Evolutionary conservation across 2,329 filamentous ascomycete genomes (phyloP).

Genomic region (Exophiala viscosa): DNA sequence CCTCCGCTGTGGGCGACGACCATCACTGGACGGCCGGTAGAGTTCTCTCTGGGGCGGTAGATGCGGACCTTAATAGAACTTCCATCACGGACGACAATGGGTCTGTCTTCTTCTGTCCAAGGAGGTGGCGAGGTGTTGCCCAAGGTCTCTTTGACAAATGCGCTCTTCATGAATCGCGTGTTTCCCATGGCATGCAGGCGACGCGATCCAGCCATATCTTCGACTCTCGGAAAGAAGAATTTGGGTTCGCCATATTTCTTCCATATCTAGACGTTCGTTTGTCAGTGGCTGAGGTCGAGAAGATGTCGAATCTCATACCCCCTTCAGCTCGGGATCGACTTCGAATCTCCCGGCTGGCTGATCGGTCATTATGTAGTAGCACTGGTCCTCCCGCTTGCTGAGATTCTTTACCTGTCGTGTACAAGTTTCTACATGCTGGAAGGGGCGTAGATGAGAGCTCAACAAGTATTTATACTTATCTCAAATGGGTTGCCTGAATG

Average conservation of each 20-base stretch:
- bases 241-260: constrained; percentile 13
- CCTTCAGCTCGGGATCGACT: constrained; percentile 13
- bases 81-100: constrained; percentile 6
- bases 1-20: constrained; percentile 16
- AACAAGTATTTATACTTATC: too few relatives aligned
- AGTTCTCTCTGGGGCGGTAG: constrained; percentile 6
- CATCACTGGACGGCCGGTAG: constrained; percentile 10
- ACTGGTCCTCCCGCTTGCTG: too few relatives aligned
- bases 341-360: background rate
- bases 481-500: too few relatives aligned
- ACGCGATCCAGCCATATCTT: constrained; percentile 12
- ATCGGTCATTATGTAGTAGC: constrained; percentile 1
- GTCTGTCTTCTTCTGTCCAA: constrained; percentile 16
- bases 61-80: constrained; percentile 10
- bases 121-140: background rate
- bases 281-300: background rate
- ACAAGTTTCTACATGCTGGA: too few relatives aligned
- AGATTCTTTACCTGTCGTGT: too few relatives aligned
- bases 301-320: background rate
- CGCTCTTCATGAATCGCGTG: constrained; percentile 18
- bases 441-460: too few relatives aligned
- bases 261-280: constrained; percentile 11
- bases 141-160: constrained; percentile 15
- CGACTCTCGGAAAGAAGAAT: constrained; percentile 12
- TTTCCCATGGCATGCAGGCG: constrained; percentile 3